Evolutionary conservation across 371 early-diverging fungal species (phyloP).

Genomic region (Mucor circinelloides): DNA sequence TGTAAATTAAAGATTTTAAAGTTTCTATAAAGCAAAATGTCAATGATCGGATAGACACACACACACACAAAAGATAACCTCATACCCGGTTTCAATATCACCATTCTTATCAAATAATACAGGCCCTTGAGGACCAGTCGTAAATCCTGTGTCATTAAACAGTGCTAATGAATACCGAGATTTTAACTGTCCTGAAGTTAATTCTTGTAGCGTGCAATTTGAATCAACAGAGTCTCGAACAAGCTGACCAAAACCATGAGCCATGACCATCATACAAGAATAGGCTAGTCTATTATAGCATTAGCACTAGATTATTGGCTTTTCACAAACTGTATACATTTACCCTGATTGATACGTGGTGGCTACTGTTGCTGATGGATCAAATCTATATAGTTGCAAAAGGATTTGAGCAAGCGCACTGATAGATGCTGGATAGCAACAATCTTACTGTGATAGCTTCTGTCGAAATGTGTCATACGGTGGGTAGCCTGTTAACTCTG

Average conservation of each 20-base stretch:
- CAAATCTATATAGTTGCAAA: slow-evolving; percentile 22
- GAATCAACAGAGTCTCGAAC: slow-evolving; percentile 26
- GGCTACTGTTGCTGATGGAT: background rate
- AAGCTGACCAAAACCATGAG: slow-evolving; percentile 46
- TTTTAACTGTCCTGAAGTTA: slow-evolving; percentile 31
- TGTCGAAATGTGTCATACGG: slow-evolving; percentile 48
- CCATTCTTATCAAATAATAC: slow-evolving; percentile 58
- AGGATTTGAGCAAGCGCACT: too few relatives aligned
- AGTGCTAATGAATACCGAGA: slow-evolving; percentile 1
- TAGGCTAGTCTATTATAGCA: slow-evolving; percentile 52
- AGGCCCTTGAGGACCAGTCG: slow-evolving; percentile 57
- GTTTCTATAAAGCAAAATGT: slow-evolving; percentile 26
- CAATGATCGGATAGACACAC: background rate
- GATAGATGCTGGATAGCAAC: background rate
- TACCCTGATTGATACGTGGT: slow-evolving; percentile 5
- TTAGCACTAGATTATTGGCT: background rate
- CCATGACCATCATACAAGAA: slow-evolving; percentile 57
- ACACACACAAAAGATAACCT: too few relatives aligned
- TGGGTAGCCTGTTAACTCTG: slow-evolving; percentile 42
- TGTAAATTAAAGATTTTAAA: slow-evolving; percentile 54
- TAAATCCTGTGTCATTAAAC: slow-evolving; percentile 40
- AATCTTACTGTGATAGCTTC: slow-evolving; percentile 13
- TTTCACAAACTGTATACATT: background rate
- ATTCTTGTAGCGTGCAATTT: slow-evolving; percentile 14
- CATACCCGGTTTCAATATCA: slow-evolving; percentile 47